Conservation (phyloP, 2,329 filamentous ascomycete species). For the Clonostachys chloroleuca region DNA sequence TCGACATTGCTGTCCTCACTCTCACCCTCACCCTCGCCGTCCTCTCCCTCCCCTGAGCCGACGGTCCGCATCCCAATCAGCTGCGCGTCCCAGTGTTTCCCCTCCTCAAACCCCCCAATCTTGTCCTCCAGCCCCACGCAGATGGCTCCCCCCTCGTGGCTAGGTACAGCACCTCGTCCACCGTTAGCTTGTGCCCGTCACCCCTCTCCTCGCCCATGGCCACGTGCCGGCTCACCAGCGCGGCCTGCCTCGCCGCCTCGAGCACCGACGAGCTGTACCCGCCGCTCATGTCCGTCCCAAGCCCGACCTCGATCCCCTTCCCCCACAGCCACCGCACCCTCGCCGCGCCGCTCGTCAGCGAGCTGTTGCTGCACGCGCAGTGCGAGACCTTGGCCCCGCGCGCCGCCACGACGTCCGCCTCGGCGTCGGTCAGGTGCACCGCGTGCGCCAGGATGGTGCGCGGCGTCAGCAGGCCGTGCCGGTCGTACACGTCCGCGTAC, state of each 20-base stretch:
- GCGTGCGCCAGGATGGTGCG: constrained; percentile 83
- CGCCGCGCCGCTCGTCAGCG: constrained; percentile 75
- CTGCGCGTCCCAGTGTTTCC: constrained; percentile 90
- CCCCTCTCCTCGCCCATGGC: constrained; percentile 48
- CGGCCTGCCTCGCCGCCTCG: constrained; percentile 77
- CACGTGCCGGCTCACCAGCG: constrained; percentile 70
- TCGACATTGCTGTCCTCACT: constrained; percentile 65
- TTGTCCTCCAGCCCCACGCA: constrained; percentile 69
- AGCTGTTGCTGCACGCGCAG: constrained; percentile 83
- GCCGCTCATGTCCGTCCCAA: constrained; percentile 89
- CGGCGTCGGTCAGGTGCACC: constrained; percentile 66
- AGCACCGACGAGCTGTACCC: constrained; percentile 81
- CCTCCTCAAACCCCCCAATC: constrained; percentile 79
- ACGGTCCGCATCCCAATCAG: constrained; percentile 61
- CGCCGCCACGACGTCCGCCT: constrained; percentile 58
- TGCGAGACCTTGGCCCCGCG: constrained; percentile 69
- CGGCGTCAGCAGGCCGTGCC: constrained; percentile 60
- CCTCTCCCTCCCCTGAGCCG: constrained; percentile 28
- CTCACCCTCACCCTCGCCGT: constrained; percentile 8
- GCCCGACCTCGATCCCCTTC: constrained; percentile 70
- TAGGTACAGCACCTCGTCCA: constrained; percentile 82
- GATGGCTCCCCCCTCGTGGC: constrained; percentile 81
- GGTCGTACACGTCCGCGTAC: constrained; percentile 81
- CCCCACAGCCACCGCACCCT: constrained; percentile 72
- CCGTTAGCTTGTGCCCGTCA: constrained; percentile 59